phyloP scores from a whole-genome alignment of 768 basidiomycete species.

The Leucocoprinus leucothites region DNA sequence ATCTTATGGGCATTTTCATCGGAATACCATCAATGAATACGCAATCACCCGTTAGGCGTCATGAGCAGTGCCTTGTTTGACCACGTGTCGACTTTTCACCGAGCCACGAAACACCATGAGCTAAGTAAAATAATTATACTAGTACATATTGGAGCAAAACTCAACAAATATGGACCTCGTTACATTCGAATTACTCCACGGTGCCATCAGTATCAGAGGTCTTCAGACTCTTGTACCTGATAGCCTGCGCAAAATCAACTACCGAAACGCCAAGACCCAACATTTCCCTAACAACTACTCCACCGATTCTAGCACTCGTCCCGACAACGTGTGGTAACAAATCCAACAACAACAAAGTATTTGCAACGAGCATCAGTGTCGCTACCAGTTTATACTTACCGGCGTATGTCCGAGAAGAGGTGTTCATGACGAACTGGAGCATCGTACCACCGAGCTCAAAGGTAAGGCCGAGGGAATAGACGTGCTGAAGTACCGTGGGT shows the following conservation, averaged over 20 bases:
- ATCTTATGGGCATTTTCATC: too few species aligned
- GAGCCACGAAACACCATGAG: too few species aligned
- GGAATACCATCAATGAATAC: too few species aligned
- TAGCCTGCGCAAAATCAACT: not conserved
- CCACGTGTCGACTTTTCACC: too few species aligned
- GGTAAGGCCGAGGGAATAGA: not conserved
- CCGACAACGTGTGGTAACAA: not conserved
- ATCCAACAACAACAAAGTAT: not conserved
- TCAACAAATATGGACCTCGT: too few species aligned
- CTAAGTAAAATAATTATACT: too few species aligned
- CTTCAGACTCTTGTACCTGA: not conserved
- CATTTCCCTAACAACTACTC: not conserved
- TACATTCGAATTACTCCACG: too few species aligned
- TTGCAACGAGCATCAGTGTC: not conserved
- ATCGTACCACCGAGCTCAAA: conserved; percentile 14
- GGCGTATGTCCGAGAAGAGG: conserved; percentile 19
- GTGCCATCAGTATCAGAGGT: too few species aligned
- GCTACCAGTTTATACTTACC: conserved; percentile 18
- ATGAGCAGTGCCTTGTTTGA: too few species aligned
- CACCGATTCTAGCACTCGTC: not conserved
- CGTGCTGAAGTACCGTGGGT: not conserved
- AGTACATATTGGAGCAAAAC: too few species aligned
- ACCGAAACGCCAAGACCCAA: not conserved
- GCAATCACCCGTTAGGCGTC: too few species aligned
- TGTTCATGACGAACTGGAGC: conserved; percentile 24